Base-by-base conservation (phyloP, 1,284 basidiomycete genomes). In the Termitomyces sp. region DNA sequence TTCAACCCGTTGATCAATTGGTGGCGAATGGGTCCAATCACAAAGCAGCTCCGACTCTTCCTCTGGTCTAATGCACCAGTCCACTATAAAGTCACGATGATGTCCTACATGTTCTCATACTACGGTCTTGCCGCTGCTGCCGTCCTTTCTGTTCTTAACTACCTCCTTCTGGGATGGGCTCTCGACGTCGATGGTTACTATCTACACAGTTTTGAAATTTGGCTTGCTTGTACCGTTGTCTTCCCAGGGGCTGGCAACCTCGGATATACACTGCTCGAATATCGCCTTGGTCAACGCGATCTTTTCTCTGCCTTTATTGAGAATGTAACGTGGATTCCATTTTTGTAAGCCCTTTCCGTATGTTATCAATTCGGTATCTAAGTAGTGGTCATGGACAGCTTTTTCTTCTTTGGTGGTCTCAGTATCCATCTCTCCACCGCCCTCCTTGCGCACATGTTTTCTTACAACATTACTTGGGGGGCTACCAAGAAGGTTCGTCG, bases 41-140 rank as follows among this genome's bases (percentile, higher is more conserved):
- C 82, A 52, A 75, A 78, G 53, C 87, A 92, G 64, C 80, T 92
- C 55, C 80, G 83, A 40, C 76, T 73, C 24, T 94, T 93, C 71
- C 67, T 93, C 19, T 91, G 88, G 88, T 88, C 85, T 0, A 70
- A 68, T 41, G 88, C 87, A 13, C 90, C 90, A 1, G 70, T 89
- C 0, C 88, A 92, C 68, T 92, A 92, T 75, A 94, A 94, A 74
- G 78, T 92, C 63, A 80, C 79, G 40, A 87, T 88, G 84, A 74
- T 86, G 77, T 77, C 84, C 28, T 87, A 94, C 71, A 92, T 93
- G 84, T 92, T 90, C 70, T 90, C 88, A 4, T 94, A 93, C 70
- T 93, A 91, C 65, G 91, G 90, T 53, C 87, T 94, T 57, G 83
- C 87, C 2, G 81, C 79, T 17, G 82, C 86, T 12, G 77, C 84